Conservation (phyloP, 129 eudicot genomes). For the Daucus carota region DNA sequence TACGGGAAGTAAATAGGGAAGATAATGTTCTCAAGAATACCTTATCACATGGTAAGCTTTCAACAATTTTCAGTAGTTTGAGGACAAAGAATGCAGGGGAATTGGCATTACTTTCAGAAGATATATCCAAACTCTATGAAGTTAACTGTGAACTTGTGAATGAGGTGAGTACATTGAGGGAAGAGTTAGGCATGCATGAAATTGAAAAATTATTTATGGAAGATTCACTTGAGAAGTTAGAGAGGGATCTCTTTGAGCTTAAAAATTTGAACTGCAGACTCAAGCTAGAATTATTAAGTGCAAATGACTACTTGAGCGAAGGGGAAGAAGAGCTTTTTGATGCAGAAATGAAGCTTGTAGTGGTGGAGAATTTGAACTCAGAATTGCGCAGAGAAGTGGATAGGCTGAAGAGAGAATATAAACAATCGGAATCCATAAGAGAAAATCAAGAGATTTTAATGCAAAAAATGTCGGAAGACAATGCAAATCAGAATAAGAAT, state of each 20-base stretch:
- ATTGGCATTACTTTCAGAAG: slow-evolving; percentile 25
- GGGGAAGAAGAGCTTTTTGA: slow-evolving; percentile 36
- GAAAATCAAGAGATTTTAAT: slow-evolving; percentile 34
- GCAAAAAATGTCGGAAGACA: slow-evolving; percentile 27
- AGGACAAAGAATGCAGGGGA: slow-evolving; percentile 36
- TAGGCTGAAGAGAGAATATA: slow-evolving; percentile 23
- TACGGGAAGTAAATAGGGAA: slow-evolving; percentile 25
- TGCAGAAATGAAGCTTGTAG: slow-evolving; percentile 33
- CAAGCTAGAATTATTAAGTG: slow-evolving; percentile 21
- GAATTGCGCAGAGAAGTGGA: slow-evolving; percentile 39
- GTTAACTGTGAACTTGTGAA: slow-evolving; percentile 32
- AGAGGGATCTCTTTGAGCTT: slow-evolving; percentile 33
- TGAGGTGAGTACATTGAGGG: slow-evolving; percentile 28
- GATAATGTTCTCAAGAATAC: slow-evolving; percentile 25
- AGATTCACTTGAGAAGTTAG: slow-evolving; percentile 35
- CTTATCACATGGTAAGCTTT: slow-evolving; percentile 23
- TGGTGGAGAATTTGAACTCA: slow-evolving; percentile 26
- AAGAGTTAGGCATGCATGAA: slow-evolving; percentile 32
- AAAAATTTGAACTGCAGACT: slow-evolving; percentile 28
- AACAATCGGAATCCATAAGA: slow-evolving; percentile 25
- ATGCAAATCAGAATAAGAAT: slow-evolving; percentile 25
- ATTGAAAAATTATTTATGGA: slow-evolving; percentile 37
- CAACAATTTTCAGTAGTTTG: slow-evolving; percentile 30
- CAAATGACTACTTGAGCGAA: slow-evolving; percentile 18
- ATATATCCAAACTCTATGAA: slow-evolving; percentile 29